These are phyloP conservation scores for Pharnaceum exiguum DNA, from an alignment of 148 eudicot genomes.

Conservation along the genomic window DNA sequence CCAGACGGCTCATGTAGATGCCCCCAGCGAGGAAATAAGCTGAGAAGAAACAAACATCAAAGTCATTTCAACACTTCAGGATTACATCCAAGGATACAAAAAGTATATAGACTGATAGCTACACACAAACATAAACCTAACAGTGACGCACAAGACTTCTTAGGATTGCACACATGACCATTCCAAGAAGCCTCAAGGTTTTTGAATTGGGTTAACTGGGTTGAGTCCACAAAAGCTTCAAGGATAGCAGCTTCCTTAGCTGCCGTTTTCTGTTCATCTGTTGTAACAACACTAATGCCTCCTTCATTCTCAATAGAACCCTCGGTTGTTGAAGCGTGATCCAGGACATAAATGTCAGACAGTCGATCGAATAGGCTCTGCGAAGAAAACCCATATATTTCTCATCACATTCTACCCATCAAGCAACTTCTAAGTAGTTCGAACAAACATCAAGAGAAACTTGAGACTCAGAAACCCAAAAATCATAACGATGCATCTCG, in stretches of 20 bases:
- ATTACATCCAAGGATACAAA: neutral
- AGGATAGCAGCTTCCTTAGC: constrained; percentile 21
- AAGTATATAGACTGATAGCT: no score
- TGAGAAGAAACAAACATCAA: neutral
- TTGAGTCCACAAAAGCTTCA: constrained; percentile 25
- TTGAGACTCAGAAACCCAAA: constrained; percentile 7
- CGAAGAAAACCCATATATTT: neutral
- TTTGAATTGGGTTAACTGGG: neutral
- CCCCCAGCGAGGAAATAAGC: constrained; percentile 11
- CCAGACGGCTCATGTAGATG: constrained; percentile 21
- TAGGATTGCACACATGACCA: constrained; percentile 33
- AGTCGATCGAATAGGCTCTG: constrained; percentile 29
- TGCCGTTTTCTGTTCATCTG: constrained; percentile 9
- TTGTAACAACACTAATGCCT: constrained; percentile 10
- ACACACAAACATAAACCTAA: constrained; percentile 30
- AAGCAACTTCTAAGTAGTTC: neutral
- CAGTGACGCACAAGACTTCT: constrained; percentile 62
- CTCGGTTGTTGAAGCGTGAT: constrained; percentile 9
- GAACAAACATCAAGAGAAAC: neutral
- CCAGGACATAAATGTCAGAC: constrained; percentile 1
- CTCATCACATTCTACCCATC: neutral
- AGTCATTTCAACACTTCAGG: neutral
- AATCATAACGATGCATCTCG: no score
- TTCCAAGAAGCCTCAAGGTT: constrained; percentile 20
- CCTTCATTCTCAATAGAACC: constrained; percentile 1